Evolutionary conservation across 306 rosid genomes (phyloP).

Genomic region (Acacia confusa): DNA sequence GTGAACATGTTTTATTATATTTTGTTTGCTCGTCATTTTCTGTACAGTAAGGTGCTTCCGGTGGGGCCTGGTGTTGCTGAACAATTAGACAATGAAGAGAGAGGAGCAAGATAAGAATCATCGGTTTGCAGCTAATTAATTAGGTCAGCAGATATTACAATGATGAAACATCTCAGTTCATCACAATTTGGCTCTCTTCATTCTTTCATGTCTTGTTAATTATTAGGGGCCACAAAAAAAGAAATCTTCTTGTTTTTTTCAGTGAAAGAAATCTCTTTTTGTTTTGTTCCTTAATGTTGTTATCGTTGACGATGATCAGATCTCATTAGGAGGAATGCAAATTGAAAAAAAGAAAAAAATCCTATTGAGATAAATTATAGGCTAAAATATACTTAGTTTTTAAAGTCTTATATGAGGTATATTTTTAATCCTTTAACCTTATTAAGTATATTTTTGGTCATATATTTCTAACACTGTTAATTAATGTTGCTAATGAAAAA

Average conservation of each 20-base stretch:
- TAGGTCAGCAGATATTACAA: neutral
- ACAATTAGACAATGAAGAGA: slow-evolving; percentile 19
- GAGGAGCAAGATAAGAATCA: neutral
- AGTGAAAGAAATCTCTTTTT: neutral
- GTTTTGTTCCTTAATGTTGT: neutral
- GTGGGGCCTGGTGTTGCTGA: neutral
- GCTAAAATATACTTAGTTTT: no score
- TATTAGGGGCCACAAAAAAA: neutral
- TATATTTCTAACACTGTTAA: no score
- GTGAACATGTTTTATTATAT: slow-evolving; percentile 47
- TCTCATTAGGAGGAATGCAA: neutral
- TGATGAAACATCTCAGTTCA: neutral
- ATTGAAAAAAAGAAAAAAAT: no score
- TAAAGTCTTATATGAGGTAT: no score
- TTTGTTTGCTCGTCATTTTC: slow-evolving; percentile 40
- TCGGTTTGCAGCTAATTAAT: neutral
- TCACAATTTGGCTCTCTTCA: neutral
- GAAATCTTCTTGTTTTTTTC: no score
- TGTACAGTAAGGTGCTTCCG: slow-evolving; percentile 14
- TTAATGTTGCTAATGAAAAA: no score
- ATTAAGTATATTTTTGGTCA: no score
- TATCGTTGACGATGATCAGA: neutral
- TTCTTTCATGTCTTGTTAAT: neutral
- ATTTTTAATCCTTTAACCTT: no score
- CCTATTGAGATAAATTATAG: no score